These are phyloP conservation scores for Caryopteris hybrid DNA, from an alignment of 305 asterid species.

Conservation along the genomic window DNA sequence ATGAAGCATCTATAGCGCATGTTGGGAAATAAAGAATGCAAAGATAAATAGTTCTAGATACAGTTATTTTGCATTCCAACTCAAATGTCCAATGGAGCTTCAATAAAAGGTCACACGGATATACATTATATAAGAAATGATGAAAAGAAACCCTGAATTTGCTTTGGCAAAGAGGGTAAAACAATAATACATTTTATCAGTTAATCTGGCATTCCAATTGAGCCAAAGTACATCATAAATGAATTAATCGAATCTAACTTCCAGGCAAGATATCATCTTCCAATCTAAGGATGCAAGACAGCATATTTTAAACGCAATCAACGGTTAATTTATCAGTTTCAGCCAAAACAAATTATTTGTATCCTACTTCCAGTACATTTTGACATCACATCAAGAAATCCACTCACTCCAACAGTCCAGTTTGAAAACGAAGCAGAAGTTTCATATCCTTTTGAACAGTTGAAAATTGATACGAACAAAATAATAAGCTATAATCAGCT, in stretches of 20 bases:
- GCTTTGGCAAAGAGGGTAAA: not conserved
- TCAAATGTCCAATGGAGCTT: conserved; percentile 2
- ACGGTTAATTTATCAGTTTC: conserved; percentile 10
- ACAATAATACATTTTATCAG: not conserved
- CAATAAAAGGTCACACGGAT: not conserved
- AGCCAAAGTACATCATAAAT: not conserved
- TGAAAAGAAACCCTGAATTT: not conserved
- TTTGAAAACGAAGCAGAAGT: conserved; percentile 13
- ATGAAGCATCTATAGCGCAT: conserved; percentile 3
- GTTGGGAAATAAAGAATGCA: not conserved
- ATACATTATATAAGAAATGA: not conserved
- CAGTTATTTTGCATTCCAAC: not conserved
- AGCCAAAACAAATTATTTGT: conserved; percentile 1
- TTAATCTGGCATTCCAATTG: conserved; percentile 1
- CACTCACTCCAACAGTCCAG: conserved; percentile 6
- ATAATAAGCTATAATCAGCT: not conserved
- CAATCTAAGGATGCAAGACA: conserved; percentile 1
- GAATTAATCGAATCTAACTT: not conserved
- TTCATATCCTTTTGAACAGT: not conserved
- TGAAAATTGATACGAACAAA: not conserved
- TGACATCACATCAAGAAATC: conserved; percentile 1
- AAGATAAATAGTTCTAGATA: not conserved
- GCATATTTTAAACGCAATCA: conserved; percentile 9
- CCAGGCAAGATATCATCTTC: not conserved
- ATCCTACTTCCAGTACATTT: conserved; percentile 10